Base-by-base conservation (phyloP, 768 basidiomycete genomes). In the Russula sp. region DNA sequence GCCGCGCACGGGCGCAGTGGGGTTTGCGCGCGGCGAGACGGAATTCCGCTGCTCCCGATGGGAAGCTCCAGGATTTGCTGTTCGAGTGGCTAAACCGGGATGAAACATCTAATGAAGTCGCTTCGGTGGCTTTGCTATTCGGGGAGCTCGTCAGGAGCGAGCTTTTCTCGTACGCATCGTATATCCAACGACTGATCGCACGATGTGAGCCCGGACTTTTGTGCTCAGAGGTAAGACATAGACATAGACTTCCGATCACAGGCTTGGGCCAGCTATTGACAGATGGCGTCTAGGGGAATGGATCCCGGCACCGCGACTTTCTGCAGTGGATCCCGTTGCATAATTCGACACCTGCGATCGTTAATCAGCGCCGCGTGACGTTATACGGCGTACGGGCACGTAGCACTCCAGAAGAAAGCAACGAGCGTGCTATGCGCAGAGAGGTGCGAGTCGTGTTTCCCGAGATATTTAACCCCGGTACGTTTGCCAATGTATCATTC, bases 41-140 rank as follows among this genome's bases (percentile, higher is more conserved):
- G 16, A 83, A 86, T 58, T 74, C 78, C n/a, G 75, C 78, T 16
- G 79, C 82, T 20, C 85, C 85, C 3, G 78, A 80, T 63, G 81
- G 82, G 58, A 79, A 83, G 58, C 73, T 93, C 7, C 90, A 93
- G 65, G 87, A 91, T 64, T 77, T 83, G 62, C 73, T 93, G 10
- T 91, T 93, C 66, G 83, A 87, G 54, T 93, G 91, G 91, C 73
- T 93, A 32, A 88, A 93, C 68, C 79, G 82, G 18, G 85, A 85
- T 3, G 80, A 77, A 1, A 82, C 90, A 35, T 59, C 70, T 14
- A 73, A 72, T 7, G 88, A 84, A 66, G 74, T 88, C 4, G 75
- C 78, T 35, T 72, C 81, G n/a, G 79, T 90, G 32, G 79, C 88
- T 10, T 73, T 85, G 16, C 73, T 93, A 7, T 90, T 84, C 58